A percentile compares a stretch with the other conserved stretches of the same genome.
These are phyloP conservation scores for Cicer cuneatum DNA, from an alignment of 306 rosid genomes.

Conservation along the genomic window DNA sequence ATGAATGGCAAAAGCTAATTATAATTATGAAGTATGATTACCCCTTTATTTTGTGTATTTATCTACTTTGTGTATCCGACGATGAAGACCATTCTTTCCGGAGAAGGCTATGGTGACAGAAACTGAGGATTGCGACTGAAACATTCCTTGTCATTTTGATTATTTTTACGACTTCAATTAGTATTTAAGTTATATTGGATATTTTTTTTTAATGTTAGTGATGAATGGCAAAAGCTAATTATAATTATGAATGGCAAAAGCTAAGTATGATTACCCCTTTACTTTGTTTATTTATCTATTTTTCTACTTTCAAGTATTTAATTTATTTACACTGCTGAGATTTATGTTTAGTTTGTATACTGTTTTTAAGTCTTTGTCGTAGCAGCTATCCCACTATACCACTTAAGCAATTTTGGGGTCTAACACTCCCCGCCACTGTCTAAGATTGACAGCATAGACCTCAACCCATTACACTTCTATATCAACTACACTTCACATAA, in stretches of 20 bases:
- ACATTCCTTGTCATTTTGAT: neutral
- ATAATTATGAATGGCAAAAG: neutral
- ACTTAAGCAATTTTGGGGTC: neutral
- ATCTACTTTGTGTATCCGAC: neutral
- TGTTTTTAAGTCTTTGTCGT: neutral
- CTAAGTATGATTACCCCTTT: neutral
- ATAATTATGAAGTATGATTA: neutral
- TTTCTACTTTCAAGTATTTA: neutral
- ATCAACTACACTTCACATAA: slow-evolving; percentile 12
- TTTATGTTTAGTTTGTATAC: neutral
- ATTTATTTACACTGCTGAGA: neutral
- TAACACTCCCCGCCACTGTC: neutral
- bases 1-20: neutral
- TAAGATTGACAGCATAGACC: neutral
- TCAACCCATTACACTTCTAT: slow-evolving; percentile 15
- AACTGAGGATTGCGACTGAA: neutral
- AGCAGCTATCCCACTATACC: neutral
- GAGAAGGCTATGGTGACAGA: neutral
- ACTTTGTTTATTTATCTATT: neutral
- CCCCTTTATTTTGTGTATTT: too few species aligned
- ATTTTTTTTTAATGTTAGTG: neutral
- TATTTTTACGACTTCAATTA: neutral
- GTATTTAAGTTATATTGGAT: neutral
- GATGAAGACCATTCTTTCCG: neutral
- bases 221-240: neutral